Base-by-base conservation (phyloP, 164 flowering plant species). In the Vitis cinerea region DNA sequence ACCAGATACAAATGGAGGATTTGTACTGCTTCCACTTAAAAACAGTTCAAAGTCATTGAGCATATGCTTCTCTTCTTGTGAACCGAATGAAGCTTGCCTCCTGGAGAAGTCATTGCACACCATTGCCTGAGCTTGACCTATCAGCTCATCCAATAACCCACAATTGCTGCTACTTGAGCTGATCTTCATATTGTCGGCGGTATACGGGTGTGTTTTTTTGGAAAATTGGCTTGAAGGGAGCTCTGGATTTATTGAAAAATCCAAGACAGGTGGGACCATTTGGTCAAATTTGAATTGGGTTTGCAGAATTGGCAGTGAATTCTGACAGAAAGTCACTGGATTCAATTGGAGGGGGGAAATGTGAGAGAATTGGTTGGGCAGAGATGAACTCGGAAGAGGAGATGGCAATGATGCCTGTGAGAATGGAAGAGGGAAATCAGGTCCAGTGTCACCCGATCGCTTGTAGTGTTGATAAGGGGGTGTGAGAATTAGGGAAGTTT, bases 121-220 rank as follows among this genome's bases (percentile, higher is more conserved):
- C 69, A 82, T 63, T 13, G 65, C 73, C 30, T 78, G 82, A 11
- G 87, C 72, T 59, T 84, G 84, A 56, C 72, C 80, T 59, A 83
- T 61, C 37, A 83, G 67, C 30, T 80, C 84, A 67, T 85, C 88
- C 81, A 85, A 63, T 55, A 82, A 63, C 17, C 87, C 88, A 30
- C 79, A 74, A 17, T 74, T 69, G 47, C 49, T 23, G n/a, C 14
- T 31, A 4, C 69, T 57, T 5, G 52, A 4, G 7, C 50, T 17
- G 1, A 68, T 19, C 50, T 54, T 72, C 19, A 55, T 44, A 12
- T 56, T 72, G 19, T 57, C 49, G 10, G 27, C 2, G 17, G 37
- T 13, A 50, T 16, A 53, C 64, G 59, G 17, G 11, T 44, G 17
- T 49, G 31, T 14, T 51, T 64, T 64, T 15, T 27, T 11, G 10